phyloP scores from a whole-genome alignment of 768 basidiomycete genomes.

The Kwoniella heveanensis region DNA sequence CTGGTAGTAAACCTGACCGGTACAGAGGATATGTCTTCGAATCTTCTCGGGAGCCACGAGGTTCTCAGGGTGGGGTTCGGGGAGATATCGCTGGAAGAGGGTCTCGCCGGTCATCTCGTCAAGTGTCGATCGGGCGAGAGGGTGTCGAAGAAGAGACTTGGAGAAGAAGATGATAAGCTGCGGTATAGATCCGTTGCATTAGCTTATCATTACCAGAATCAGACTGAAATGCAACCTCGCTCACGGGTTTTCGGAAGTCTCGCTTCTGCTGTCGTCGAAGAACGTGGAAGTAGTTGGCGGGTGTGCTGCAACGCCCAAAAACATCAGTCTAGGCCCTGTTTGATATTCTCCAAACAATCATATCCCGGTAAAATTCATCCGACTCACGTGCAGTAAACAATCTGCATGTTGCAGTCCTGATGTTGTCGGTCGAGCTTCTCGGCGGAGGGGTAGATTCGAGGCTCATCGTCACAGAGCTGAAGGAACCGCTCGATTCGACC shows the following conservation, averaged over 20 bases:
- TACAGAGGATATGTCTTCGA: slow-evolving; percentile 87
- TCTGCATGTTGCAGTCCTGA: slow-evolving; percentile 99
- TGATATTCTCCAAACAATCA: not conserved
- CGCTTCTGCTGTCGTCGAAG: slow-evolving; percentile 95
- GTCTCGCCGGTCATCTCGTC: slow-evolving; percentile 87
- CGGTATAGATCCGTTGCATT: not conserved
- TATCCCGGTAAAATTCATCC: not conserved
- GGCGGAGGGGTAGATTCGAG: slow-evolving; percentile 79
- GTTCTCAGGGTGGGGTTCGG: slow-evolving; percentile 72
- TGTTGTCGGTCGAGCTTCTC: slow-evolving; percentile 93
- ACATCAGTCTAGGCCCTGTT: not conserved
- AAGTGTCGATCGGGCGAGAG: slow-evolving; percentile 81
- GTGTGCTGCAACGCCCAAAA: slow-evolving; percentile 67
- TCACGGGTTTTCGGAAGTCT: slow-evolving; percentile 94
- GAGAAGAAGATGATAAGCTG: slow-evolving; percentile 95
- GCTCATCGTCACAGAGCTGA: slow-evolving; percentile 97
- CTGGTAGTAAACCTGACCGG: slow-evolving; percentile 93
- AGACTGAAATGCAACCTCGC: slow-evolving; percentile 33
- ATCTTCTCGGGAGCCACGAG: slow-evolving; percentile 81
- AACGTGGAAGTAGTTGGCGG: slow-evolving; percentile 97
- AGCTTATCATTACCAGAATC: not conserved
- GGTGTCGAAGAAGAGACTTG: slow-evolving; percentile 91
- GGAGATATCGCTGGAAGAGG: slow-evolving; percentile 89
- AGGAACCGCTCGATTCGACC: slow-evolving; percentile 94
- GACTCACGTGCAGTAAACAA: slow-evolving; percentile 90